Evolutionary conservation across 2,329 filamentous ascomycete species (phyloP).

Genomic region (Sclerotinia trifoliorum): DNA sequence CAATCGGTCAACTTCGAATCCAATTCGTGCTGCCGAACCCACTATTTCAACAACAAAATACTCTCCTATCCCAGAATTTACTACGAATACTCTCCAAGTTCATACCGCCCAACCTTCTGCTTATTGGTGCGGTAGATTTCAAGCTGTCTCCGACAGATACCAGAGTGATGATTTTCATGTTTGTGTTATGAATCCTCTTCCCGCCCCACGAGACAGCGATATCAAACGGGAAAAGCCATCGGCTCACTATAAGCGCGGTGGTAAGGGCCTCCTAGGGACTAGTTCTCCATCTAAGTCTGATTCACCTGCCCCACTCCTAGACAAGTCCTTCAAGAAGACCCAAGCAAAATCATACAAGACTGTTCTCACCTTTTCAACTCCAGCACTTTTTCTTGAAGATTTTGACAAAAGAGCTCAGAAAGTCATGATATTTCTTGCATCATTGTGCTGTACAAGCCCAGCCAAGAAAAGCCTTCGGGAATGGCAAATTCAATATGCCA

Average conservation of each 20-base stretch:
- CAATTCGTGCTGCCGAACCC: slow-evolving; percentile 8
- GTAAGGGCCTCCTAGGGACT: neutral
- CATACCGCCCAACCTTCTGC: slow-evolving; percentile 47
- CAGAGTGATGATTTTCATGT: slow-evolving; percentile 45
- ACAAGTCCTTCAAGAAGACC: neutral
- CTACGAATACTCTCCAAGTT: slow-evolving; percentile 40
- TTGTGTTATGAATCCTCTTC: slow-evolving; percentile 2
- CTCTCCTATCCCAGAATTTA: slow-evolving; percentile 19
- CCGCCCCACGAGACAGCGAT: slow-evolving; percentile 12
- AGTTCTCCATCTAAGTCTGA: neutral
- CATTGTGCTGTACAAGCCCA: slow-evolving; percentile 48
- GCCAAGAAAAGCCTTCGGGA: slow-evolving; percentile 49
- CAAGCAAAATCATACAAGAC: slow-evolving; percentile 8
- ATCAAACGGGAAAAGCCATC: slow-evolving; percentile 9
- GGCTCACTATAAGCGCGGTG: neutral
- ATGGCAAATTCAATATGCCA: slow-evolving; percentile 53
- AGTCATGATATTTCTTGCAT: slow-evolving; percentile 49
- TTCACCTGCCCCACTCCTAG: neutral
- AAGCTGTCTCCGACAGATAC: slow-evolving; percentile 55
- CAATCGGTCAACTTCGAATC: slow-evolving; percentile 24
- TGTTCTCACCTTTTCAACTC: slow-evolving; percentile 5
- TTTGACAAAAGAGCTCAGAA: slow-evolving; percentile 47
- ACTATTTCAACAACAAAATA: slow-evolving; percentile 24
- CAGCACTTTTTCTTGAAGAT: slow-evolving; percentile 31
- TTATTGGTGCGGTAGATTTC: slow-evolving; percentile 64